These are phyloP conservation scores for Suillus ampliporus DNA, from an alignment of 768 basidiomycete species.

Conservation along the genomic window DNA sequence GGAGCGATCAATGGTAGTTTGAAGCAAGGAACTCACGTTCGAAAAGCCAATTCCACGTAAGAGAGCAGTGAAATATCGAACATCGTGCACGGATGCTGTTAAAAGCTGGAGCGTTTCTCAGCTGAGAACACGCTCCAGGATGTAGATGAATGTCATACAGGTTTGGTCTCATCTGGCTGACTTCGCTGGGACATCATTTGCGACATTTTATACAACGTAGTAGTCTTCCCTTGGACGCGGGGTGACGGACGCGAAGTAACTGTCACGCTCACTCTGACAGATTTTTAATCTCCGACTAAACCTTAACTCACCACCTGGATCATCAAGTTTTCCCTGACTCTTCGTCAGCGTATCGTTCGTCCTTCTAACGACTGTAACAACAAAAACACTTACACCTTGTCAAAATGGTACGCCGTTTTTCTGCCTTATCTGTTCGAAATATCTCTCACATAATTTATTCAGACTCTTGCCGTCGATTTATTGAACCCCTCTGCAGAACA, in stretches of 20 bases:
- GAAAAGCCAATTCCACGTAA: slow-evolving; percentile 83
- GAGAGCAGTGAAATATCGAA: slow-evolving; percentile 78
- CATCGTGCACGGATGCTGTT: slow-evolving; percentile 76
- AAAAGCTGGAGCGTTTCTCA: slow-evolving; percentile 51
- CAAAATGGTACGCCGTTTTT: slow-evolving; percentile 1
- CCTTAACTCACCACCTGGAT: slow-evolving; percentile 1
- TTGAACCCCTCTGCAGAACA: slow-evolving; percentile 91
- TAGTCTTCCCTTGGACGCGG: no score
- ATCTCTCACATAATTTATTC: neutral
- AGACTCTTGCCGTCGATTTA: slow-evolving; percentile 98
- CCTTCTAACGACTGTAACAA: neutral
- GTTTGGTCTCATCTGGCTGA: slow-evolving; percentile 25
- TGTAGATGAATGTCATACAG: slow-evolving; percentile 23
- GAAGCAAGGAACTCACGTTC: slow-evolving; percentile 56
- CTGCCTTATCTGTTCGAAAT: neutral
- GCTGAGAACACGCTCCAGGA: neutral
- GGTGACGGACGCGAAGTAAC: no score
- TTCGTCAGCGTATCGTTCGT: neutral
- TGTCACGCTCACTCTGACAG: no score
- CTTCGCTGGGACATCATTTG: slow-evolving; percentile 24
- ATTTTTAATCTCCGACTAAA: slow-evolving; percentile 5
- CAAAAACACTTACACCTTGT: neutral
- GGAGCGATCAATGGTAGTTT: slow-evolving; percentile 7
- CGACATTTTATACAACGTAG: slow-evolving; percentile 28
- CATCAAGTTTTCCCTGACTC: slow-evolving; percentile 3